Conservation (phyloP, 129 eudicot genomes). For the Flaveria brownii region DNA sequence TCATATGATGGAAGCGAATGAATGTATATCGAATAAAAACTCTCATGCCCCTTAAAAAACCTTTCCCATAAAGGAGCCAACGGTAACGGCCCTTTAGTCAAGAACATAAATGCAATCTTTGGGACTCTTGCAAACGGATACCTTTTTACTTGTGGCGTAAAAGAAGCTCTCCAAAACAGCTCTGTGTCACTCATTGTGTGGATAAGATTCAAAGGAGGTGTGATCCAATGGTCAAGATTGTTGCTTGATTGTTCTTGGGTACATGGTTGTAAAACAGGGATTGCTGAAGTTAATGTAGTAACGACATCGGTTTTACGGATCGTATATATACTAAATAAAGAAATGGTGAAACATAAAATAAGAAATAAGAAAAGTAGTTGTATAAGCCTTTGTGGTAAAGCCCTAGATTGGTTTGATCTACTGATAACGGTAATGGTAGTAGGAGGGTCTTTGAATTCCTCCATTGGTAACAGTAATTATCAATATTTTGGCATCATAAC, state of each 20-base stretch:
- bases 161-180: constrained; percentile 85
- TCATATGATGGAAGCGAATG: constrained; percentile 76
- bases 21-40: constrained; percentile 63
- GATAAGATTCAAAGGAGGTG: constrained; percentile 58
- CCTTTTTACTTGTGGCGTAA: constrained; percentile 58
- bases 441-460: constrained; percentile 70
- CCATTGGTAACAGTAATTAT: constrained; percentile 44
- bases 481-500: constrained; percentile 27
- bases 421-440: constrained; percentile 26
- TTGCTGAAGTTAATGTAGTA: constrained; percentile 38
- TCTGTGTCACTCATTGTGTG: constrained; percentile 77
- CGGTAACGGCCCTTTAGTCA: constrained; percentile 95
- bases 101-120: constrained; percentile 95
- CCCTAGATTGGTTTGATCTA: constrained; percentile 69
- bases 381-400: constrained; percentile 67
- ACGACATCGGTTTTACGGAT: constrained; percentile 56
- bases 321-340: constrained; percentile 65
- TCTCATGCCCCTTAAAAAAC: constrained; percentile 72
- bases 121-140: constrained; percentile 82
- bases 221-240: constrained; percentile 63
- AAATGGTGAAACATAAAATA: constrained; percentile 57
- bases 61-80: constrained; percentile 97
- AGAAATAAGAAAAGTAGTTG: constrained; percentile 59
- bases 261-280: constrained; percentile 51
- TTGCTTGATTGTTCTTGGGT: constrained; percentile 29